Base-by-base conservation (phyloP, 2,329 filamentous ascomycete genomes). In the Hymenoscyphus fructigenus region DNA sequence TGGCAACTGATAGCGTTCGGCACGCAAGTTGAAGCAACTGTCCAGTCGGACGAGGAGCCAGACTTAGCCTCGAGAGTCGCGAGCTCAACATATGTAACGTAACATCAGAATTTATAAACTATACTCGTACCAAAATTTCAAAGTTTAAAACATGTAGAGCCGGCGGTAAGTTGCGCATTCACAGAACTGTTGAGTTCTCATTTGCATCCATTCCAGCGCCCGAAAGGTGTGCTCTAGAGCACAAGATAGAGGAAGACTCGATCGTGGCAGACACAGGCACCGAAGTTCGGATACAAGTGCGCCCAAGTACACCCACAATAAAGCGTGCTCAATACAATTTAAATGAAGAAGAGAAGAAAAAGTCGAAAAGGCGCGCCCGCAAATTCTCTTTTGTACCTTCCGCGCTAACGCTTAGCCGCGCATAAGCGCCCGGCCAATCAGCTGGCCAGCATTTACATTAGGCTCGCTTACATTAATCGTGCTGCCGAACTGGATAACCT, bases 161-260 rank as follows among this genome's bases (percentile, higher is more conserved):
- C 86, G 87, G 84, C 87, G 87, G 87, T 90, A 89, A 89, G 87
- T 82, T 72, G 83, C 86, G 82, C 79, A 78, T 77, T 76, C 76
- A 78, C 73, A 74, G 72, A 73, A 70, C 68, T 58, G 50, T 68
- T 74, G 44, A 10, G 77, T 81, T 84, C 85, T 89, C 80, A 81
- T 84, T 84, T 86, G 85, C 85, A 88, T 89, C 87, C 87, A 89
- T 87, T 88, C 87, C 86, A 85, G 86, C 83, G 86, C 86, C 76
- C 74, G 77, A 74, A 72, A 76, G 61, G 61, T 81, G 70, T 75
- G 69, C 76, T 89, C 87, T 88, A 74, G 87, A 83, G 81, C 85
- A 88, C 85, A 88, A 85, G 86, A 89, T 89, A 89, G 87, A 89
- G 87, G 85, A 85, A 81, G 81, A 86, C 85, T 87, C 83, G 84